Conservation (phyloP, 768 basidiomycete genomes). For the Tylopilus vinaceipallidus region DNA sequence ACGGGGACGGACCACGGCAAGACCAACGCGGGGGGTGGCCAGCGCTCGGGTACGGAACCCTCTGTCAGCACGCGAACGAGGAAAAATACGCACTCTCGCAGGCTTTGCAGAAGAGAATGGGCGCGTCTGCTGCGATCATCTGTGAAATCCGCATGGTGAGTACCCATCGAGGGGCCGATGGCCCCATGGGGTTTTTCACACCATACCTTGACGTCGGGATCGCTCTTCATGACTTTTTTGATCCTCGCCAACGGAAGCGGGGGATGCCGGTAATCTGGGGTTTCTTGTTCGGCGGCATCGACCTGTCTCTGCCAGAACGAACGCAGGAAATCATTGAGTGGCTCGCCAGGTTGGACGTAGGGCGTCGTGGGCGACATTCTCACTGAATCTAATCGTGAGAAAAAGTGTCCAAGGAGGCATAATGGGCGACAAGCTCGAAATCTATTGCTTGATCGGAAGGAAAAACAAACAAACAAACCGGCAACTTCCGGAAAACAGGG, state of each 20-base stretch:
- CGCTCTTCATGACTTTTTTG: constrained; percentile 99
- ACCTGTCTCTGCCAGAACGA: constrained; percentile 91
- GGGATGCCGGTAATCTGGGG: constrained; percentile 84
- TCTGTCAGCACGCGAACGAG: neutral
- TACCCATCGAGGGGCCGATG: neutral
- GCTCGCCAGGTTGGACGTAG: constrained; percentile 80
- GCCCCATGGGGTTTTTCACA: neutral
- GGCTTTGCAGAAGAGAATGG: constrained; percentile 95
- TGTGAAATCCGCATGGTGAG: constrained; percentile 27
- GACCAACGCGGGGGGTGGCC: neutral
- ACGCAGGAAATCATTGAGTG: constrained; percentile 81
- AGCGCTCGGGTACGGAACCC: neutral
- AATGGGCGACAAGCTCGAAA: too few species aligned
- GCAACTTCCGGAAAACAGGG: too few species aligned
- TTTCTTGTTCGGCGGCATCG: constrained; percentile 83
- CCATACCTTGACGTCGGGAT: constrained; percentile 93
- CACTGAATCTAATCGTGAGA: constrained; percentile 21
- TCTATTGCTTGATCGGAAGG: too few species aligned
- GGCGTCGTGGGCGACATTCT: constrained; percentile 44
- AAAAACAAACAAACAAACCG: too few species aligned
- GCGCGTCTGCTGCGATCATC: constrained; percentile 99
- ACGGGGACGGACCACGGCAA: neutral
- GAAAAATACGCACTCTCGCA: constrained; percentile 87
- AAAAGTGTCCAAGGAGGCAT: neutral
- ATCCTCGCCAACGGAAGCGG: constrained; percentile 92